Conservation (phyloP, 306 rosid species). For the Quercus robur region DNA sequence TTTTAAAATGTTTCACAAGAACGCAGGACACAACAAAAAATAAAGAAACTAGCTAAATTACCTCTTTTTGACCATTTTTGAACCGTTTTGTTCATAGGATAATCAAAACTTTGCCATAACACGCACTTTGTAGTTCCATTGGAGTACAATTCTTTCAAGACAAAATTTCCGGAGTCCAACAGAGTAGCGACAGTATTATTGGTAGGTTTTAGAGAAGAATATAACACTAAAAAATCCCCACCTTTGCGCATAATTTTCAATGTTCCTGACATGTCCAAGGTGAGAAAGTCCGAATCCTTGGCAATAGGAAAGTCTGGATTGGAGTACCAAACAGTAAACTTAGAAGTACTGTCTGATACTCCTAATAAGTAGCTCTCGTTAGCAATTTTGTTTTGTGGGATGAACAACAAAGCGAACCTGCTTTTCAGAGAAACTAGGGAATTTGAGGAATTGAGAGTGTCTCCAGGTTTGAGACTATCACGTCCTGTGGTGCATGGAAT, state of each 20-base stretch:
- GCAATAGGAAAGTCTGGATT: background rate
- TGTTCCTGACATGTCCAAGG: constrained; percentile 1
- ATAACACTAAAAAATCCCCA: constrained; percentile 4
- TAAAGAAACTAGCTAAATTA: no score
- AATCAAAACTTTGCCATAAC: constrained; percentile 14
- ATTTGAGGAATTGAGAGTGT: no score
- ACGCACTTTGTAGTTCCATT: background rate
- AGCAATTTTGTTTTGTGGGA: no score
- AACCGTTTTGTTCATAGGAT: background rate
- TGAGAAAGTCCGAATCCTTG: background rate
- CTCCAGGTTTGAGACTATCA: no score
- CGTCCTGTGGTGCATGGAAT: no score
- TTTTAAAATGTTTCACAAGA: no score
- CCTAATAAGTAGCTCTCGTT: no score
- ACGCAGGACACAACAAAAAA: no score
- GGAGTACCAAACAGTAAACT: background rate
- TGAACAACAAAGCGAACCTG: no score
- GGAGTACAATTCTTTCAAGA: constrained; percentile 8
- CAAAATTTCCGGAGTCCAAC: constrained; percentile 20
- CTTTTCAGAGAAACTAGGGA: no score
- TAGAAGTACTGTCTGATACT: no score
- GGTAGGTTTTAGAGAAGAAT: background rate
- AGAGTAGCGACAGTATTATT: background rate
- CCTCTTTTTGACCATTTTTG: no score
- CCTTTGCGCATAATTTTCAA: constrained; percentile 10